A percentile compares a stretch with the other conserved stretches of the same genome.
These are phyloP conservation scores for Saccharomyces hybrid DNA, from an alignment of 1,139 yeast species.

Conservation along the genomic window DNA sequence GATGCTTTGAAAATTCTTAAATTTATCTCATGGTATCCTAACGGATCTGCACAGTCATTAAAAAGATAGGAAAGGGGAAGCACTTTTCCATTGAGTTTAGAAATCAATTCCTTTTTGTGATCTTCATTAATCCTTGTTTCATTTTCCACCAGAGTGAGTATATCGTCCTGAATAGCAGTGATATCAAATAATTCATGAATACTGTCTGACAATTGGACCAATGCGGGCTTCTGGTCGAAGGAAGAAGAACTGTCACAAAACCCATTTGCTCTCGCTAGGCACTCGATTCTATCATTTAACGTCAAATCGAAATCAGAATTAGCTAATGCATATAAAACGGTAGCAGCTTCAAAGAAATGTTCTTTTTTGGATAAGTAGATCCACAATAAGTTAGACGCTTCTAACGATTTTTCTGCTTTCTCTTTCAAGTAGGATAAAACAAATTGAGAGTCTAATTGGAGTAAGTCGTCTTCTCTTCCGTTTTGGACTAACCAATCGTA, in stretches of 20 bases:
- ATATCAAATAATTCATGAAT: conserved; percentile 82
- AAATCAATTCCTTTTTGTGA: conserved; percentile 40
- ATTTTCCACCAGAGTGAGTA: conserved; percentile 48
- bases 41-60: conserved; percentile 80
- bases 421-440: conserved; percentile 71
- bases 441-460: conserved; percentile 75
- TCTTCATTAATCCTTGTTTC: conserved; percentile 49
- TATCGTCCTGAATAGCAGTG: conserved; percentile 81
- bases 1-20: conserved; percentile 72
- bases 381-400: conserved; percentile 81
- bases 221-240: conserved; percentile 66
- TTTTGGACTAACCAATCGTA: conserved; percentile 88
- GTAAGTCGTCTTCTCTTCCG: conserved; percentile 66
- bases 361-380: conserved; percentile 79
- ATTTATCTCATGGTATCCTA: conserved; percentile 80
- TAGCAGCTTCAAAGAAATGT: conserved; percentile 74
- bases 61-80: conserved; percentile 70
- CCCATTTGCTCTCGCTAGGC: conserved; percentile 84
- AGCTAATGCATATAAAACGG: conserved; percentile 66
- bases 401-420: conserved; percentile 58
- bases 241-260: conserved; percentile 84
- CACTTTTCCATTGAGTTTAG: conserved; percentile 55
- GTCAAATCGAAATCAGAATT: conserved; percentile 63
- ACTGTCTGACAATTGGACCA: conserved; percentile 59
- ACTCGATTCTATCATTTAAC: conserved; percentile 74